Evolutionary conservation across 2,329 filamentous ascomycete species (phyloP).

Genomic region (Aphanocladium album): DNA sequence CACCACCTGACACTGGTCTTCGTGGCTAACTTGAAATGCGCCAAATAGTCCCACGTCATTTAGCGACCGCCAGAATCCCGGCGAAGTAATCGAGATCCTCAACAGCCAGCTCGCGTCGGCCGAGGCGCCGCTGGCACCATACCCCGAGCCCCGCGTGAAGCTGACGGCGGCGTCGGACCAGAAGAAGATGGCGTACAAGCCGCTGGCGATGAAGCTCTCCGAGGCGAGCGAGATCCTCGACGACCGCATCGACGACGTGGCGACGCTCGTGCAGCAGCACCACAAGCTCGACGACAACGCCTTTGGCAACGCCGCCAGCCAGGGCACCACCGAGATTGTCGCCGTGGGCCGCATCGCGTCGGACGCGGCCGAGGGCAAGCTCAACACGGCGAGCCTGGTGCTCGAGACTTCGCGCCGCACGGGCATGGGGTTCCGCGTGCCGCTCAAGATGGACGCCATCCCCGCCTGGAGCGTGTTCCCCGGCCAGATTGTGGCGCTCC

Average conservation of each 20-base stretch:
- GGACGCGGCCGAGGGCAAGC: conserved; percentile 77
- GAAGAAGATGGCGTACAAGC: conserved; percentile 87
- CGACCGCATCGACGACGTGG: conserved; percentile 90
- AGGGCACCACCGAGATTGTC: conserved; percentile 81
- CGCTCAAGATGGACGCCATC: conserved; percentile 68
- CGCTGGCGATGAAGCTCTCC: conserved; percentile 89
- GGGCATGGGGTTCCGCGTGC: conserved; percentile 76
- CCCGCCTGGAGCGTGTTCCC: conserved; percentile 80
- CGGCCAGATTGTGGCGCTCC: conserved; percentile 84
- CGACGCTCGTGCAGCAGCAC: conserved; percentile 65
- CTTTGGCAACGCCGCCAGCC: conserved; percentile 81
- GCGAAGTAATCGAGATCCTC: conserved; percentile 76
- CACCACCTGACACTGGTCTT: too few relatives aligned
- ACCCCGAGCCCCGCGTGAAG: conserved; percentile 72
- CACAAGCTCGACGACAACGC: conserved; percentile 71
- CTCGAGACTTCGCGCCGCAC: conserved; percentile 82
- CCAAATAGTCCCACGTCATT: conserved; percentile 48
- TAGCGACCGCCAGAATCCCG: conserved; percentile 69
- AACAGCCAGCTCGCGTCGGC: conserved; percentile 67
- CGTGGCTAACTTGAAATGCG: too few relatives aligned
- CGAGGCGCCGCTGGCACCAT: conserved; percentile 66
- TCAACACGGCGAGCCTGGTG: conserved; percentile 80
- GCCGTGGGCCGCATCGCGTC: conserved; percentile 89
- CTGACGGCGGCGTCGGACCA: conserved; percentile 82
- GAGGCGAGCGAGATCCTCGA: conserved; percentile 91